Evolutionary conservation across 1,284 basidiomycete genomes (phyloP), one percentile per base, ranked within the genome.

Genomic region (Fomitopsis betulina): DNA sequence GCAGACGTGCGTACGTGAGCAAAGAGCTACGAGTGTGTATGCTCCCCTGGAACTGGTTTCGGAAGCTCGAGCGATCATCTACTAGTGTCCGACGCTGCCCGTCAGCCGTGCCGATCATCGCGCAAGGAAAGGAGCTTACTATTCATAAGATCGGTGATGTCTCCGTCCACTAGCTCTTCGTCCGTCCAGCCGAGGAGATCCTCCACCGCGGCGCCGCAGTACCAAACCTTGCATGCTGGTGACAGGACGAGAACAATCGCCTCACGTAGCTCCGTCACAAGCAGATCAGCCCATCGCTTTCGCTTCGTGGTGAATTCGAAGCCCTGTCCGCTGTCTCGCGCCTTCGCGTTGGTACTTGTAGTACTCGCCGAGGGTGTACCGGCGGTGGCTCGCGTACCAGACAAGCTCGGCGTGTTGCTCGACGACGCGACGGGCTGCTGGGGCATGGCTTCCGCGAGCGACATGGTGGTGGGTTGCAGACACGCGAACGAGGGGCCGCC

Each of bases 271-370:
- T 93, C 92, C 2, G 83, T 80, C 60, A 91, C 73, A 42, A 93
- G 78, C n/a, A 93, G 78, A 70, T 94, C 91, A 10, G 86, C 86
- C 91, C 91, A 94, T 60, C 88, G 83, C 72, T 93, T 93, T 60
- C 91, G 78, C 69, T 89, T 92, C 0, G 89, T 12, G 8, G 35
- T 92, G 68, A 94, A 94, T 69, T 94, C 90, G 65, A 86, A 91
- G 13, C 77, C 58, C 10, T 62, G 64, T 19, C 61, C 55, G 59
- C 64, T 63, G n/a, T 51, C 42, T n/a, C 42, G 23, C 17, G 25
- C 1, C 23, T 27, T 23, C 42, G 47, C 10, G 38, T 38, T n/a
- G 32, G 33, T n/a, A 25, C 27, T 47, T 5, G 21, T 27, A 15
- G 23, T 30, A 42, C 39, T 55, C 53, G 45, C 19, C 15, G 30